phyloP scores from a whole-genome alignment of 2,329 filamentous ascomycete genomes.

The Thelonectria blattea region DNA sequence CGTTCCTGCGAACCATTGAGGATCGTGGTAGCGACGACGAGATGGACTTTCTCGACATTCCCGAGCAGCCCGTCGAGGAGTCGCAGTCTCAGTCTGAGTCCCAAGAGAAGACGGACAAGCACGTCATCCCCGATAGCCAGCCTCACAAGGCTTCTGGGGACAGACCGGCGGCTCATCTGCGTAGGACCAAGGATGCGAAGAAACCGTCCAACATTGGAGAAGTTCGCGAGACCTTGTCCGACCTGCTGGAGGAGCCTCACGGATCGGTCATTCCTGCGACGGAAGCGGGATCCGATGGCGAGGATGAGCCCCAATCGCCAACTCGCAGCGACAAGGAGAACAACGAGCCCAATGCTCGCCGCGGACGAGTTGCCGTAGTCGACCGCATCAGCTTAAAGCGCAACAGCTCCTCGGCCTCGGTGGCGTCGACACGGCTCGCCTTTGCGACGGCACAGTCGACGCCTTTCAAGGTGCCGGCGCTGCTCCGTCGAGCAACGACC shows the following conservation, averaged over 20 bases:
- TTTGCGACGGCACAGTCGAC: slow-evolving; percentile 56
- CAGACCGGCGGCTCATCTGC: slow-evolving; percentile 64
- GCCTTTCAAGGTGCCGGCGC: slow-evolving; percentile 71
- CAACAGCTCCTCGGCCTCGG: slow-evolving; percentile 47
- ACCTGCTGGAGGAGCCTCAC: slow-evolving; percentile 75
- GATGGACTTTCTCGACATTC: slow-evolving; percentile 72
- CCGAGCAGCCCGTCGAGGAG: slow-evolving; percentile 40
- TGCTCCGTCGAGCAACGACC: slow-evolving; percentile 77
- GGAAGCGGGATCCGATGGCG: slow-evolving; percentile 45
- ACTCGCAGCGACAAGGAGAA: slow-evolving; percentile 58
- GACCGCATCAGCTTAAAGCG: slow-evolving; percentile 78
- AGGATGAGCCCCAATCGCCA: slow-evolving; percentile 47
- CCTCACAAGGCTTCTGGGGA: slow-evolving; percentile 46
- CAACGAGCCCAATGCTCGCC: slow-evolving; percentile 43
- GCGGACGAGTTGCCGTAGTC: slow-evolving; percentile 58
- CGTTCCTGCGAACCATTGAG: slow-evolving; percentile 89
- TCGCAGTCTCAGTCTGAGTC: slow-evolving; percentile 44
- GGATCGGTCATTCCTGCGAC: slow-evolving; percentile 56
- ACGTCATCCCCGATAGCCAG: slow-evolving; percentile 59
- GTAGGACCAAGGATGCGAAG: slow-evolving; percentile 66
- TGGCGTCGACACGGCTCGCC: slow-evolving; percentile 55
- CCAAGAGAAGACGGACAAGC: slow-evolving; percentile 39
- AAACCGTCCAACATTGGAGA: slow-evolving; percentile 80
- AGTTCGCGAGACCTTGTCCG: slow-evolving; percentile 82
- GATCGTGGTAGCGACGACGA: slow-evolving; percentile 79